A percentile compares a stretch with the other conserved stretches of the same genome.
phyloP scores from a whole-genome alignment of 257 asterid species.

The Salvia hispanica region DNA sequence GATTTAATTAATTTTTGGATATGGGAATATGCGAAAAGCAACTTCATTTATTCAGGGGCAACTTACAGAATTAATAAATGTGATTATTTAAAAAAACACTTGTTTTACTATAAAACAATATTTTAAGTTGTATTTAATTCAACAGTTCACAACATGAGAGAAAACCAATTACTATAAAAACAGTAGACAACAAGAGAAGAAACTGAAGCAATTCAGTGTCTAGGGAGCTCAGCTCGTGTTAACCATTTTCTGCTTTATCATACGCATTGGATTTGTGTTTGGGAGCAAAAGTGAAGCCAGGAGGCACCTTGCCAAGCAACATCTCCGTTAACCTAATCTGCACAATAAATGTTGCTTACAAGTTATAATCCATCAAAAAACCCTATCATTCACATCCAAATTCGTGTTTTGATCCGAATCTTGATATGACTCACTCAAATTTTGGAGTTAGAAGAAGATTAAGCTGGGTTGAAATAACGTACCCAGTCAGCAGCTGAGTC shows the following conservation, averaged over 20 bases:
- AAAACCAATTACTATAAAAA: not conserved
- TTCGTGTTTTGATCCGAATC: no score
- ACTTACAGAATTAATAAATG: no score
- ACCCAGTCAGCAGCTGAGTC: slow-evolving; percentile 99
- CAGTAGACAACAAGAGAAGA: no score
- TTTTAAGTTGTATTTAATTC: not conserved
- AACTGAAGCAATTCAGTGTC: no score
- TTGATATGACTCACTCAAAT: not conserved
- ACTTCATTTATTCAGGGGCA: no score
- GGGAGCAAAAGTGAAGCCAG: slow-evolving; percentile 84
- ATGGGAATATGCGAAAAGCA: no score
- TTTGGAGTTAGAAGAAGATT: not conserved
- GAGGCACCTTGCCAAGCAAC: slow-evolving; percentile 93
- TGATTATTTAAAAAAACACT: no score
- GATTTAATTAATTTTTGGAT: no score
- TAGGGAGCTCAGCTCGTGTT: slow-evolving; percentile 10
- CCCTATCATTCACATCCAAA: no score
- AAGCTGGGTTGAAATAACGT: not conserved
- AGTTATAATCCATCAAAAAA: slow-evolving; percentile 19
- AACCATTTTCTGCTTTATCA: slow-evolving; percentile 89
- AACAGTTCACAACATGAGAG: not conserved
- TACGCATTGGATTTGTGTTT: slow-evolving; percentile 96
- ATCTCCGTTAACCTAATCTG: slow-evolving; percentile 92
- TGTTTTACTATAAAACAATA: not conserved
- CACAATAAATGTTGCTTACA: not conserved